Evolutionary conservation across 2,329 filamentous ascomycete genomes (phyloP).

Genomic region (Aspergillus cejpii): DNA sequence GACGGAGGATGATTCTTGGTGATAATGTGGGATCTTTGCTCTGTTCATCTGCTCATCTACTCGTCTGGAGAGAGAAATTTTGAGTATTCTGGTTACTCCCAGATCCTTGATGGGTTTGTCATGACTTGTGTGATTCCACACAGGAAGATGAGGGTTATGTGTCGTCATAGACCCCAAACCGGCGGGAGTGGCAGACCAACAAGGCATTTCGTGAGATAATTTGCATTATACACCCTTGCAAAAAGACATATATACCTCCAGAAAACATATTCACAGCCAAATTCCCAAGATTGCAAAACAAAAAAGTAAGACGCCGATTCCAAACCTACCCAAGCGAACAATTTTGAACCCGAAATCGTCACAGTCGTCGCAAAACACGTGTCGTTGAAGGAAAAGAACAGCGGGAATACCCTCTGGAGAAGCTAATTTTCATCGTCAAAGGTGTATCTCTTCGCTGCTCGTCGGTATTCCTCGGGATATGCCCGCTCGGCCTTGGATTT

Average conservation of each 20-base stretch:
- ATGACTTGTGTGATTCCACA: no score
- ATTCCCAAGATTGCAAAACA: constrained; percentile 5
- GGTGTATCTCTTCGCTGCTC: constrained; percentile 38
- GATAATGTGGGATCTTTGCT: no score
- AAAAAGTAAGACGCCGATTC: constrained; percentile 14
- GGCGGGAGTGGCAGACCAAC: neutral
- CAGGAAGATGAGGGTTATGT: no score
- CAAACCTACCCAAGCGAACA: constrained; percentile 2
- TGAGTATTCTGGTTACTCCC: no score
- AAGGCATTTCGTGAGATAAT: neutral
- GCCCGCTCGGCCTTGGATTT: constrained; percentile 40
- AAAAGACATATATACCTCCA: constrained; percentile 11
- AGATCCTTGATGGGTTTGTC: no score
- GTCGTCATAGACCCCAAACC: no score
- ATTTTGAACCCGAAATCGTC: constrained; percentile 7
- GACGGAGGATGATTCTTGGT: neutral
- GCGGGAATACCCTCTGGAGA: constrained; percentile 1
- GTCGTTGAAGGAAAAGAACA: constrained; percentile 18
- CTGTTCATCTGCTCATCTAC: no score
- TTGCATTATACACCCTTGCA: neutral
- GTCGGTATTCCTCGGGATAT: constrained; percentile 41
- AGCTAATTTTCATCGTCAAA: constrained; percentile 31
- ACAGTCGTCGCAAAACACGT: constrained; percentile 10
- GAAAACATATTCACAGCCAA: neutral
- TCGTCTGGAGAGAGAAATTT: no score